These are phyloP conservation scores for Phialophora verrucosa DNA, from an alignment of 2,329 filamentous ascomycete genomes.

Conservation along the genomic window DNA sequence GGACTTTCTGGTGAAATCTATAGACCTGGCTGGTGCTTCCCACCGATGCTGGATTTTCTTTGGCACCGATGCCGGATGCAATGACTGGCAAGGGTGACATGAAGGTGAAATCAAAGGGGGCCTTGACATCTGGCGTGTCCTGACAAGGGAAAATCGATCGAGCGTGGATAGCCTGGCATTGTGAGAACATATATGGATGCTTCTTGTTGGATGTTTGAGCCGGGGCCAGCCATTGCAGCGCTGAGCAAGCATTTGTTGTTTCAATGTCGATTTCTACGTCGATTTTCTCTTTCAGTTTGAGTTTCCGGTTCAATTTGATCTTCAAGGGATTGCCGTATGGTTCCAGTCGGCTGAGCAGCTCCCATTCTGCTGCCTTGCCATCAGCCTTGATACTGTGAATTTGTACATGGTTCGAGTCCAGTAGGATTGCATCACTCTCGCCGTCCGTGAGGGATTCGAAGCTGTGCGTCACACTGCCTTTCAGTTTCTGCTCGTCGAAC, in stretches of 20 bases:
- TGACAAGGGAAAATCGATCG: slow-evolving; percentile 95
- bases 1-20: slow-evolving; percentile 85
- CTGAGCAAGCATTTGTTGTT: slow-evolving; percentile 87
- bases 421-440: slow-evolving; percentile 75
- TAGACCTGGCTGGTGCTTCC: slow-evolving; percentile 69
- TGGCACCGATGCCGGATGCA: slow-evolving; percentile 76
- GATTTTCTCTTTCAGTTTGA: slow-evolving; percentile 55
- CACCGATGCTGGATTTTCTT: slow-evolving; percentile 53
- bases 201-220: slow-evolving; percentile 95
- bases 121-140: slow-evolving; percentile 96
- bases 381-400: slow-evolving; percentile 74
- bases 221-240: slow-evolving; percentile 92
- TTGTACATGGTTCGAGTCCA: slow-evolving; percentile 86
- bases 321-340: slow-evolving; percentile 65
- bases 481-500: slow-evolving; percentile 78
- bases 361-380: slow-evolving; percentile 69
- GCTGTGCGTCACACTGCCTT: slow-evolving; percentile 76
- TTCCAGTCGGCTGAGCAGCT: slow-evolving; percentile 70
- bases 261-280: slow-evolving; percentile 69
- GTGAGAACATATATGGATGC: slow-evolving; percentile 96
- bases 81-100: slow-evolving; percentile 87
- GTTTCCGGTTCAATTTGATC: slow-evolving; percentile 54
- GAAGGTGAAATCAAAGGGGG: slow-evolving; percentile 89
- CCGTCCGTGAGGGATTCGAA: slow-evolving; percentile 78
- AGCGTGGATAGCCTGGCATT: slow-evolving; percentile 95